Evolutionary conservation across 352 stramenopile genomes (phyloP).

Genomic region (Halophytophthora polymorphica): DNA sequence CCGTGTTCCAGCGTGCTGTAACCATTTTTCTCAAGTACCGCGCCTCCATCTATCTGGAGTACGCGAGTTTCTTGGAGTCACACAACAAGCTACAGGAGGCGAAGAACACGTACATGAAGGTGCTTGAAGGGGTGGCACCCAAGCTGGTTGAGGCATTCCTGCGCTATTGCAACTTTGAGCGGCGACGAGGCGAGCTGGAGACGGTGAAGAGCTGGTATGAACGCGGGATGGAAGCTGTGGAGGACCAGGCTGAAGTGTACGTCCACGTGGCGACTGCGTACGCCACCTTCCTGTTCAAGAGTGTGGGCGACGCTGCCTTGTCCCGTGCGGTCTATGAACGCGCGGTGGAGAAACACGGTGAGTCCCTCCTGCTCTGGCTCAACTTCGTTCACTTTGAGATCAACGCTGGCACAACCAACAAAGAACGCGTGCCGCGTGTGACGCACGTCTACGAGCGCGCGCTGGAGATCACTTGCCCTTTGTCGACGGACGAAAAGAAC

Average conservation of each 20-base stretch:
- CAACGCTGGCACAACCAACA: slow-evolving; percentile 15
- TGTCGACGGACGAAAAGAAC: slow-evolving; percentile 72
- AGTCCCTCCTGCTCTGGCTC: slow-evolving; percentile 58
- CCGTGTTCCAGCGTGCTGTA: slow-evolving; percentile 61
- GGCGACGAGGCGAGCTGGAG: slow-evolving; percentile 50
- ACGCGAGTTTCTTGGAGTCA: slow-evolving; percentile 65
- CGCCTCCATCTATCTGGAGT: slow-evolving; percentile 68
- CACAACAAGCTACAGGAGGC: slow-evolving; percentile 52
- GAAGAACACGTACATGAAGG: slow-evolving; percentile 49
- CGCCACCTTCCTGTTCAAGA: slow-evolving; percentile 54
- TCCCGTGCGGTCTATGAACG: slow-evolving; percentile 46
- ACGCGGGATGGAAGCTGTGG: slow-evolving; percentile 40
- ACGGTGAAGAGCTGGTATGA: slow-evolving; percentile 53
- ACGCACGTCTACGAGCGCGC: slow-evolving; percentile 41
- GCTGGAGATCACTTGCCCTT: slow-evolving; percentile 43
- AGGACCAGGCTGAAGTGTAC: slow-evolving; percentile 40
- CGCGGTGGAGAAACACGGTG: slow-evolving; percentile 36
- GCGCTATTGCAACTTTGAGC: slow-evolving; percentile 68
- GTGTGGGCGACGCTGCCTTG: slow-evolving; percentile 29
- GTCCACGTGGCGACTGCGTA: slow-evolving; percentile 54
- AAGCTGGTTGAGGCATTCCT: slow-evolving; percentile 66
- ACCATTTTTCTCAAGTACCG: slow-evolving; percentile 74
- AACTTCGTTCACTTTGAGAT: slow-evolving; percentile 72
- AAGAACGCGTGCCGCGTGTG: slow-evolving; percentile 41
- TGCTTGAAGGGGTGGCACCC: slow-evolving; percentile 51